These are phyloP conservation scores for Debaryomyces tyrocola DNA, from an alignment of 805 yeast species.

Conservation along the genomic window DNA sequence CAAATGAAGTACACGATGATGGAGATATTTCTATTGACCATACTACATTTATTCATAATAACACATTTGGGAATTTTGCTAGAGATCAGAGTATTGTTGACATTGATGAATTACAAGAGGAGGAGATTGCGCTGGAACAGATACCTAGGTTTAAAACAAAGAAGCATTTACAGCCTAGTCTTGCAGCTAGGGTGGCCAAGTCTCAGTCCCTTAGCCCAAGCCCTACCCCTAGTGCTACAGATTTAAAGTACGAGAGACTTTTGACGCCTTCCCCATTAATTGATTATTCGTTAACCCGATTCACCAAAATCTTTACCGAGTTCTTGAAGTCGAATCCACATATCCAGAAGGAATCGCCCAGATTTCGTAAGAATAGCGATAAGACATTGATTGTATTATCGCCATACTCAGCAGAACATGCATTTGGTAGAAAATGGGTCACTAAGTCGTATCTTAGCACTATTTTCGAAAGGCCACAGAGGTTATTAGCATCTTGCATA, in stretches of 20 bases:
- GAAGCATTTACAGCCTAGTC: constrained; percentile 27
- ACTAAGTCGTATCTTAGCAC: constrained; percentile 62
- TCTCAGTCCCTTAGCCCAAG: background rate
- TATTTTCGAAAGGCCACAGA: constrained; percentile 81
- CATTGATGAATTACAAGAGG: constrained; percentile 35
- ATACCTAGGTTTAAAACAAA: constrained; percentile 37
- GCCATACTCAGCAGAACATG: constrained; percentile 69
- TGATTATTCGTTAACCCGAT: constrained; percentile 35
- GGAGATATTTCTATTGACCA: constrained; percentile 43
- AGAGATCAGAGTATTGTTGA: constrained; percentile 33
- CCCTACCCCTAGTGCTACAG: constrained; percentile 4
- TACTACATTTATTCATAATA: constrained; percentile 27
- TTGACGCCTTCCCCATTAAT: constrained; percentile 36
- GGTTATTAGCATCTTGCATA: constrained; percentile 71
- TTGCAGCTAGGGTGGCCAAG: constrained; percentile 13
- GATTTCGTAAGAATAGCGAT: constrained; percentile 34
- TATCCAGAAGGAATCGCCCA: constrained; percentile 39
- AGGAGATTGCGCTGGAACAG: constrained; percentile 33
- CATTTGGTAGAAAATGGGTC: constrained; percentile 76
- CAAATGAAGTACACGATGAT: constrained; percentile 33
- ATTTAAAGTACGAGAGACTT: constrained; percentile 26
- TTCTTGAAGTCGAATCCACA: constrained; percentile 45
- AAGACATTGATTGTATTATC: constrained; percentile 63
- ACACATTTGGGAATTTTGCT: constrained; percentile 25
- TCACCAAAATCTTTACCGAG: constrained; percentile 42